phyloP scores from a whole-genome alignment of 768 basidiomycete genomes.

The Strobilomyces confusus region DNA sequence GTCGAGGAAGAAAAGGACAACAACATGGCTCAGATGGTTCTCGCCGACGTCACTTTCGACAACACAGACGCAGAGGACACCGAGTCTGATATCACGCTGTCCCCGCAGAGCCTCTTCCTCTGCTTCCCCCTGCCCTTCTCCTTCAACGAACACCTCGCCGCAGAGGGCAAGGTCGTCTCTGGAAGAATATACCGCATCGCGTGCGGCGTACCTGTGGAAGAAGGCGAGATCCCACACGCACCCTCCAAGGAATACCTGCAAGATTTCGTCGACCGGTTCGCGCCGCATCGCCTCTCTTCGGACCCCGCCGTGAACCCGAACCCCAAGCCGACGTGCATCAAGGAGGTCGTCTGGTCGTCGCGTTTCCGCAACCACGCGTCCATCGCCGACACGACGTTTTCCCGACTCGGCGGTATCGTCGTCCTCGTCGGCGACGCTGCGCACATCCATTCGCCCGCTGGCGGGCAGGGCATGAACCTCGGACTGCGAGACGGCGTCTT shows the following conservation, averaged over 20 bases:
- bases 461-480: conserved; percentile 59
- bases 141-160: conserved; percentile 18
- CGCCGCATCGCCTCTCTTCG: conserved; percentile 33
- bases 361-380: conserved; percentile 43
- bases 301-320: conserved; percentile 32
- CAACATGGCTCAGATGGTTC: conserved; percentile 36
- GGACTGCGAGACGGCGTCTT: conserved; percentile 50
- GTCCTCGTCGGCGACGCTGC: conserved; percentile 46
- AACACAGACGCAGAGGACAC: background rate
- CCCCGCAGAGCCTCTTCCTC: conserved; percentile 33
- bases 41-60: conserved; percentile 45
- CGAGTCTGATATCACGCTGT: conserved; percentile 21
- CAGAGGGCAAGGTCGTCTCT: conserved; percentile 6
- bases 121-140: conserved; percentile 34
- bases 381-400: conserved; percentile 38
- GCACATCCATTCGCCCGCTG: conserved; percentile 51
- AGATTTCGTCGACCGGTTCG: conserved; percentile 38
- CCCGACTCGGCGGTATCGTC: conserved; percentile 27
- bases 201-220: conserved; percentile 34
- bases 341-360: conserved; percentile 41
- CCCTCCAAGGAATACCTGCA: conserved; percentile 45
- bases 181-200: conserved; percentile 37
- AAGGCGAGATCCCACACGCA: conserved; percentile 34
- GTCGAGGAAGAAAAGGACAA: conserved; percentile 22
- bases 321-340: conserved; percentile 30